Evolutionary conservation across 495 filamentous ascomycete genomes (phyloP), one percentile per base, ranked within the genome.

Genomic region (Neurospora sp.): DNA sequence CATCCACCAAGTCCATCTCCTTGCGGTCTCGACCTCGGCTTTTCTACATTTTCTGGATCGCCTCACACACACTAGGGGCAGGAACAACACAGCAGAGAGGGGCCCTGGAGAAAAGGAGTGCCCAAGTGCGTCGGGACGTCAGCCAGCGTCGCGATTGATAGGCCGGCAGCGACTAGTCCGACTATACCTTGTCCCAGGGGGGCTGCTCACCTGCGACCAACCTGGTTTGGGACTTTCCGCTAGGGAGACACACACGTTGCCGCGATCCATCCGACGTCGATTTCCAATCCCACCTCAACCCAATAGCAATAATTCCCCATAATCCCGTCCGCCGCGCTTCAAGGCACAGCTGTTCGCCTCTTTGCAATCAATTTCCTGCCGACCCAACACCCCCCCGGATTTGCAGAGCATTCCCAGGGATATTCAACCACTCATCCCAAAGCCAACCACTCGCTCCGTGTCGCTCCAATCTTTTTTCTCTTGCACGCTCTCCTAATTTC

Each of bases 361-460:
- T 68, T 71, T 68, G n/a, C 37, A 44, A 66, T 71, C 76, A 73
- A 71, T 73, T 72, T 71, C 35, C 70, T 73, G 70, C 73, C 72
- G 73, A 69, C 73, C 72, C 76, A 66, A 66, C 27, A 35, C 70
- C 74, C 69, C 68, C 70, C 70, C 73, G 70, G 71, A 72, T 77
- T 78, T 78, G 73, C 72, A 66, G 73, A 70, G 74, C 53, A 66
- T 66, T 66, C 53, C 53, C 53, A 66, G 53, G 53, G 53, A 66
- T 66, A 66, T 59, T 59, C 48, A 71, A 53, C n/a, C 61, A 22
- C 39, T 72, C 59, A 39, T 40, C 35, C 68, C 35, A n/a, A 14
- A 10, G 22, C 48, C 37, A 27, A 20, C 48, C 61, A 41, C 39
- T 69, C 35, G 61, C 48, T 35, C 20, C 20, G 53, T 66, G 71